Evolutionary conservation across 352 stramenopile genomes (phyloP).

Genomic region (Elongisporangium anandrum): DNA sequence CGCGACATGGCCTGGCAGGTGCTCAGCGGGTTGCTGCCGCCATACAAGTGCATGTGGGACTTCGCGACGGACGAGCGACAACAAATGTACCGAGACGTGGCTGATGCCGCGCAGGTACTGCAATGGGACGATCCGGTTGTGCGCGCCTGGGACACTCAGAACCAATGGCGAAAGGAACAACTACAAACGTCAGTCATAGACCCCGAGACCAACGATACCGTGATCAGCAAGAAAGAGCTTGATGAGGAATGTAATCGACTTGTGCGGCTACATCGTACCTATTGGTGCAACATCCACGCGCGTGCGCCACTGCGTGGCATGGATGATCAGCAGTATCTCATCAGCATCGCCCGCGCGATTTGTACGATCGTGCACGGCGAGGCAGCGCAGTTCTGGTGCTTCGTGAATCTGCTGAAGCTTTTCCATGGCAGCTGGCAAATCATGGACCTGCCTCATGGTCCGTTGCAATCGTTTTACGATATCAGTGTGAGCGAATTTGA

Average conservation of each 20-base stretch:
- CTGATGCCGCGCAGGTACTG: constrained; percentile 43
- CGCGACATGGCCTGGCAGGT: constrained; percentile 58
- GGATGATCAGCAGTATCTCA: constrained; percentile 31
- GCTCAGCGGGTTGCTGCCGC: constrained; percentile 44
- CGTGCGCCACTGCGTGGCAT: constrained; percentile 26
- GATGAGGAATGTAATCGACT: constrained; percentile 7
- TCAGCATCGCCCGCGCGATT: constrained; percentile 28
- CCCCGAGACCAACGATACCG: background rate
- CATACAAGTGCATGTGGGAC: constrained; percentile 55
- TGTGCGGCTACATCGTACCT: constrained; percentile 37
- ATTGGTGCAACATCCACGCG: constrained; percentile 33
- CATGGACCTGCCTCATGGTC: constrained; percentile 31
- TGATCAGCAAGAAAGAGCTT: constrained; percentile 1
- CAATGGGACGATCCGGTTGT: constrained; percentile 8
- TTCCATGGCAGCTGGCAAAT: constrained; percentile 46
- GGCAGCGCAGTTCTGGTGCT: constrained; percentile 71
- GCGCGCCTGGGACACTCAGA: background rate
- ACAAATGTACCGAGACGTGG: constrained; percentile 64
- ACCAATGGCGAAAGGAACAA: background rate
- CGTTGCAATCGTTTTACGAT: constrained; percentile 30
- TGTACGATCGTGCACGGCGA: constrained; percentile 32
- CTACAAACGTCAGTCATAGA: background rate
- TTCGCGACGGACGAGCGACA: constrained; percentile 47
- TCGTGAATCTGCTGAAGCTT: constrained; percentile 49
- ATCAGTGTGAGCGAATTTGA: constrained; percentile 49